These are phyloP conservation scores for Cyclocybe cylindracea DNA, from an alignment of 768 basidiomycete species.

Conservation along the genomic window DNA sequence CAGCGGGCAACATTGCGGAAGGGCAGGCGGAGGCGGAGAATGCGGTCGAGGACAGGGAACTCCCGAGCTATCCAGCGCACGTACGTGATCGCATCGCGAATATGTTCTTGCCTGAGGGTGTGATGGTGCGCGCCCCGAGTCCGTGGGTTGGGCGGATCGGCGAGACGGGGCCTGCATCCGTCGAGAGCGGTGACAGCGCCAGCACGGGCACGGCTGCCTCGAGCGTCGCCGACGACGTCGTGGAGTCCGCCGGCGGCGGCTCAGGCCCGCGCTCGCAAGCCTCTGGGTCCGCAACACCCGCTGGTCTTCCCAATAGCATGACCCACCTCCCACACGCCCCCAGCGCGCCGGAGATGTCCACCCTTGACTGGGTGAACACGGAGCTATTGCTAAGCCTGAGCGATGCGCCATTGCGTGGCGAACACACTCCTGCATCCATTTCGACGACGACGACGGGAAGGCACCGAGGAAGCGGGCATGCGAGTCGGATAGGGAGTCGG, in stretches of 20 bases:
- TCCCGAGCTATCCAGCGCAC: constrained; percentile 92
- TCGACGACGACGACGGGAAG: not conserved
- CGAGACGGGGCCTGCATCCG: not conserved
- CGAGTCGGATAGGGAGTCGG: constrained; percentile 6
- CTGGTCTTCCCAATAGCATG: no score
- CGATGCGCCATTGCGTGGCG: constrained; percentile 11
- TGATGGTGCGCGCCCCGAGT: constrained; percentile 63
- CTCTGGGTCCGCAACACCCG: no score
- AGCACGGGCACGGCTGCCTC: no score
- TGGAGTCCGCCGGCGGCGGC: no score
- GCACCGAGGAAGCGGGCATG: not conserved
- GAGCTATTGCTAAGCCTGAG: constrained; percentile 63
- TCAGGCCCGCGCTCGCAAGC: no score
- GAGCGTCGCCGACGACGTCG: not conserved
- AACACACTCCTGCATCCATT: no score
- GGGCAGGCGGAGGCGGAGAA: no score
- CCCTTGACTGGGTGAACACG: constrained; percentile 79
- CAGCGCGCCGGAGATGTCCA: constrained; percentile 31
- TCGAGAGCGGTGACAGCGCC: not conserved
- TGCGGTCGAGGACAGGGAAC: constrained; percentile 62
- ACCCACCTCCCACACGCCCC: constrained; percentile 49
- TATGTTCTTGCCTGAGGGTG: constrained; percentile 65
- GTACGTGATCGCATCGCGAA: constrained; percentile 88
- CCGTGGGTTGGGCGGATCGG: constrained; percentile 46
- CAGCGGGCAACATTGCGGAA: no score